Base-by-base conservation (phyloP, 1,284 basidiomycete species). In the Sporisorium reilianum region DNA sequence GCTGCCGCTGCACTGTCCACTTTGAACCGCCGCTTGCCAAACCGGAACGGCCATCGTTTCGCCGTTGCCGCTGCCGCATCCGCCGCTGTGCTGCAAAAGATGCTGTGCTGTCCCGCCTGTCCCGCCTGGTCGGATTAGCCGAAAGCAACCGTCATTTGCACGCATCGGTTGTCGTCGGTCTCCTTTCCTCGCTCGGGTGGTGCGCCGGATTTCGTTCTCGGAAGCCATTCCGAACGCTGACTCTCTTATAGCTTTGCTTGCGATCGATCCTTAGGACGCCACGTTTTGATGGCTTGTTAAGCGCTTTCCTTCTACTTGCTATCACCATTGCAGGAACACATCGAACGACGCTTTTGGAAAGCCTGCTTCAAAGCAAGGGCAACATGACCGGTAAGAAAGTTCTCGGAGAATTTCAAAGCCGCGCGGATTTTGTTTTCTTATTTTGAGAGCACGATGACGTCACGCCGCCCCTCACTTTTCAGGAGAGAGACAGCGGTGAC, bases 341-440 rank as follows among this genome's bases (percentile, higher is more conserved):
- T 30, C 9, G 28, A 30, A 30, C 5, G 9, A 30, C 28, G 28
- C 28, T 30, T 5, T 30, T 9, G 28, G 28, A 30, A 30, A 9
- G 28, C n/a, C n/a, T n/a, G n/a, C n/a, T n/a, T n/a, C n/a, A n/a
- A n/a, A n/a, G 28, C 28, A 30, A 9, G 23, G 26, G 42, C 42
- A 18, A 45, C 23, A 45, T 26, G 42, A 7, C 49, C 32, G 32
- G 28, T n/a, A n/a, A n/a, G n/a, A n/a, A n/a, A n/a, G n/a, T 51
- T 11, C 12, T 58, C 63, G 63, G 61, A 57, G 48, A 64, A 57
- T 57, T 64, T 57, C n/a, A 28, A 5, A 11, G n/a, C 40, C 44
- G 55, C 26, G 55, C 30, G 46, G 41, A 63, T 23, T 36, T 44
- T 51, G 38, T 44, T 30, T 30, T 30, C 28, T n/a, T n/a, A 30